phyloP scores from a whole-genome alignment of 805 yeast genomes.

The Ogataea naganishii region DNA sequence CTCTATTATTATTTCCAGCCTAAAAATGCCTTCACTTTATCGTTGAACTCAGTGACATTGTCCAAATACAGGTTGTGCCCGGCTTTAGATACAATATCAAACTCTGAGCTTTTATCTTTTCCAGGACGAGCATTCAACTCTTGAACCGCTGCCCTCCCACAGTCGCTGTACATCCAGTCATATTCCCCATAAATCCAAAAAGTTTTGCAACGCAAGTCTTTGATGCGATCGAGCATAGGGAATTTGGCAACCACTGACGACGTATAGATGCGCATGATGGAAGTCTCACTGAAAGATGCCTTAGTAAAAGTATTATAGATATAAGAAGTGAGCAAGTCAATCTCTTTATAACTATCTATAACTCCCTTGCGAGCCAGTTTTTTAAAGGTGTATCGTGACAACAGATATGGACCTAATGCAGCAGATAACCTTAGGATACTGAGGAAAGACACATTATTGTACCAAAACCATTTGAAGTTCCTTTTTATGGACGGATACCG shows the following conservation, averaged over 20 bases:
- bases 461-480: slow-evolving; percentile 28
- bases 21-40: slow-evolving; percentile 28
- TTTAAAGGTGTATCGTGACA: slow-evolving; percentile 18
- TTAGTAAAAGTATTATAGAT: slow-evolving; percentile 22
- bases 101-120: slow-evolving; percentile 19
- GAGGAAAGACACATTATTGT: slow-evolving; percentile 35
- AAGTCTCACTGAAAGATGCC: slow-evolving; percentile 24
- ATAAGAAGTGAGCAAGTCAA: slow-evolving; percentile 22
- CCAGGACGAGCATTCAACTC: slow-evolving; percentile 10
- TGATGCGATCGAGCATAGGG: slow-evolving; percentile 56
- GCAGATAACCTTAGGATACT: slow-evolving; percentile 37
- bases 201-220: slow-evolving; percentile 24
- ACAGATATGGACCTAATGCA: slow-evolving; percentile 24
- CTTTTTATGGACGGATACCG: slow-evolving; percentile 34
- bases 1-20: too few species aligned
- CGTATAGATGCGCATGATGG: slow-evolving; percentile 40
- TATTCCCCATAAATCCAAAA: slow-evolving; percentile 56
- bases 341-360: slow-evolving; percentile 16
- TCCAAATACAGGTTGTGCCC: slow-evolving; percentile 78
- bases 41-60: slow-evolving; percentile 47
- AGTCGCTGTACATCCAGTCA: slow-evolving; percentile 67
- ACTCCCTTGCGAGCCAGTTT: slow-evolving; percentile 20
- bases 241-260: slow-evolving; percentile 54
- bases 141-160: slow-evolving; percentile 39
- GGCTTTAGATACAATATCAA: slow-evolving; percentile 38